A percentile compares a stretch with the other conserved stretches of the same genome.
Conservation (phyloP, 78 protist genomes). For the Cavenderia fasciculata region DNA sequence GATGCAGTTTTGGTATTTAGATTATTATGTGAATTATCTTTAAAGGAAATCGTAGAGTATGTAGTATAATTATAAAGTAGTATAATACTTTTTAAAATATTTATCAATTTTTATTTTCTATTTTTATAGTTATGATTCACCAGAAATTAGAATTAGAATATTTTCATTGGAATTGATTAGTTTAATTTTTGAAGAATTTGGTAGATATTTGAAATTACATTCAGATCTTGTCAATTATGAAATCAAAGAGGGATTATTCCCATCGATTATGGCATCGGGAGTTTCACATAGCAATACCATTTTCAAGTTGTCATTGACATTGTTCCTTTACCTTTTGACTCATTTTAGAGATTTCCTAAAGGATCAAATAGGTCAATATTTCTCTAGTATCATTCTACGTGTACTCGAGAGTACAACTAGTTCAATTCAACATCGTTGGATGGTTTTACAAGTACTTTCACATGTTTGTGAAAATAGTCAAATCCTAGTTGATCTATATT, state of each 20-base stretch:
- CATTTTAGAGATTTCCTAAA: constrained; percentile 88
- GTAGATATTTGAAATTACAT: constrained; percentile 49
- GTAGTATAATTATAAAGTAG: not conserved
- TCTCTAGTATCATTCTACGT: constrained; percentile 86
- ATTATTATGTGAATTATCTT: constrained; percentile 62
- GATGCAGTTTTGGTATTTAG: constrained; percentile 63
- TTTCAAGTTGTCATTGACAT: constrained; percentile 81
- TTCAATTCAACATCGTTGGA: constrained; percentile 91
- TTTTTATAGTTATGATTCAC: constrained; percentile 37
- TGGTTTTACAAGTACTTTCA: constrained; percentile 87
- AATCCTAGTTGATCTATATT: constrained; percentile 90
- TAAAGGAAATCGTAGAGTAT: constrained; percentile 65
- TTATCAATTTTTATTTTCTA: not conserved
- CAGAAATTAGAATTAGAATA: constrained; percentile 66
- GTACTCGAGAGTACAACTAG: constrained; percentile 89
- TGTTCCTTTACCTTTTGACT: constrained; percentile 78
- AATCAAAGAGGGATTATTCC: constrained; percentile 70
- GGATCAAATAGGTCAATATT: constrained; percentile 93
- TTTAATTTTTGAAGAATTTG: constrained; percentile 72
- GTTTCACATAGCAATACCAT: constrained; percentile 48
- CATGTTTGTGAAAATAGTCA: constrained; percentile 88
- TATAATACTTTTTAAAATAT: not conserved
- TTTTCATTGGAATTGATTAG: constrained; percentile 73
- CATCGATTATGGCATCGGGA: constrained; percentile 53
- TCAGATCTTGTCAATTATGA: constrained; percentile 61